Evolutionary conservation across 2,329 filamentous ascomycete genomes (phyloP).

Genomic region (Epichloe brachyelytri): DNA sequence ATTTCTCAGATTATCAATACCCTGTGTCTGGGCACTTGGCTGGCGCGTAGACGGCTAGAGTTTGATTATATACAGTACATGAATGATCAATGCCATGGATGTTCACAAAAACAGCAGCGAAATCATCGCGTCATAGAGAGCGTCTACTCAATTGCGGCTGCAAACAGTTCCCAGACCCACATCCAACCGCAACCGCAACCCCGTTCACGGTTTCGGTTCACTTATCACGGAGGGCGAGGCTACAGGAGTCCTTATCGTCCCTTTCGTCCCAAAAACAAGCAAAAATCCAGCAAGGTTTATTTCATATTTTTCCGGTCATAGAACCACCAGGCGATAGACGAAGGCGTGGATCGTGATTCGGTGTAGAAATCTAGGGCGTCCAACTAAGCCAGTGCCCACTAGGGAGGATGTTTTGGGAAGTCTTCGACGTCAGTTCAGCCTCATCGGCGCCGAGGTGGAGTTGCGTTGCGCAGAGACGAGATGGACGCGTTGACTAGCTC

Average conservation of each 20-base stretch:
- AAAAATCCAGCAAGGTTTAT: too few relatives aligned
- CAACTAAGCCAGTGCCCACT: neutral
- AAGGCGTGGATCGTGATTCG: neutral
- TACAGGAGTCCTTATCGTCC: too few relatives aligned
- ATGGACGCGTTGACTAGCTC: too few relatives aligned
- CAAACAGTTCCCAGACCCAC: neutral
- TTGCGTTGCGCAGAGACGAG: neutral
- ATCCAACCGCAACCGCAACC: too few relatives aligned
- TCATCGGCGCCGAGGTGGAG: neutral
- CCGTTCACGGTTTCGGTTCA: neutral
- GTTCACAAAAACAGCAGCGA: neutral
- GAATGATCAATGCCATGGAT: neutral
- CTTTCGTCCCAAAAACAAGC: too few relatives aligned
- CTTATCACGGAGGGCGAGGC: neutral
- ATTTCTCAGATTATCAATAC: neutral
- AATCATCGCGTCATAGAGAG: constrained; percentile 6
- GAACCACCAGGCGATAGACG: neutral
- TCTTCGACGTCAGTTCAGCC: constrained; percentile 5
- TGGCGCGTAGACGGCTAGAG: neutral
- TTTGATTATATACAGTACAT: neutral
- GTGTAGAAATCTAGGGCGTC: neutral
- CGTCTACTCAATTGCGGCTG: neutral
- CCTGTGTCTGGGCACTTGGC: neutral
- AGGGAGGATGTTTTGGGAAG: neutral
- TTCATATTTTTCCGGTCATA: too few relatives aligned